These are phyloP conservation scores for Parascedosporium putredinis DNA, from an alignment of 2,329 filamentous ascomycete species.

Conservation along the genomic window DNA sequence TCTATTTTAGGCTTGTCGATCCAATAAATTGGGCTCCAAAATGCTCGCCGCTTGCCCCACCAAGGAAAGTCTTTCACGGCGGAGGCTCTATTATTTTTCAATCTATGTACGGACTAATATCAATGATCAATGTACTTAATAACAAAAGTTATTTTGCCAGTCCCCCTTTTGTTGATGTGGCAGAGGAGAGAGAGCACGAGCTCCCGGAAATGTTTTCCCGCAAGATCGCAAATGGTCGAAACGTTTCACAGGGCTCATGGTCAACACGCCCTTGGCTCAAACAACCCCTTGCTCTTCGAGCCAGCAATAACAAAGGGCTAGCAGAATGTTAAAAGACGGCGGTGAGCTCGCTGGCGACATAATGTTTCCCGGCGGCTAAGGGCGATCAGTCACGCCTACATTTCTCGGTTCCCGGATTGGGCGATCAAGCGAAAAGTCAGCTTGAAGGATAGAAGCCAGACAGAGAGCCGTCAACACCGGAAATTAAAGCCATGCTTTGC, in stretches of 20 bases:
- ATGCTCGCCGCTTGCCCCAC: no score
- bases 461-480: no score
- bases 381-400: conserved; percentile 3
- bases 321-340: background rate
- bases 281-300: background rate
- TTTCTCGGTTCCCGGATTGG: conserved; percentile 4
- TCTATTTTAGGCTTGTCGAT: conserved; percentile 4
- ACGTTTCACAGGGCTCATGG: background rate
- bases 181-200: background rate
- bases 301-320: background rate
- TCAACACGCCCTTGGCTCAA: background rate
- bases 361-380: conserved; percentile 2
- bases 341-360: background rate
- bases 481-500: background rate
- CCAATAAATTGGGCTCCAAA: no score
- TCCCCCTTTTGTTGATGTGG: no score
- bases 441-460: no score
- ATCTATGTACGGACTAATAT: no score
- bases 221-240: background rate
- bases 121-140: background rate
- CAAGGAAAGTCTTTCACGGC: no score
- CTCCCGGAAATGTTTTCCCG: background rate
- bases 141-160: background rate
- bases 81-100: no score
- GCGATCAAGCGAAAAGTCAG: conserved; percentile 6